These are phyloP conservation scores for Plasmodium vivax DNA, from an alignment of 169 alveolate genomes.

Conservation along the genomic window DNA sequence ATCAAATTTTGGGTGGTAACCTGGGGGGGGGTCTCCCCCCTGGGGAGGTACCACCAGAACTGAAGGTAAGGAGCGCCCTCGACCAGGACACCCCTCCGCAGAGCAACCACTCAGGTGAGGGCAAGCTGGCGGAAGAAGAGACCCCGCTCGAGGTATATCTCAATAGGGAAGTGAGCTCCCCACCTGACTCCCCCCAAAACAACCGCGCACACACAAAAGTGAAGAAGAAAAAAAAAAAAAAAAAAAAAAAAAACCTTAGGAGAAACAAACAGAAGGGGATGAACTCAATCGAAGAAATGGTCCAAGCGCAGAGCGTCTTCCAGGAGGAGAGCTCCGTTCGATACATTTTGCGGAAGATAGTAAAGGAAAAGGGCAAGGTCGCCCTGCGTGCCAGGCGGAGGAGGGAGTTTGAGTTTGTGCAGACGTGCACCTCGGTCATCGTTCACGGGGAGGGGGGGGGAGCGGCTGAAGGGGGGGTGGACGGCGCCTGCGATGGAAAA, in stretches of 20 bases:
- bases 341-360: slow-evolving; percentile 14
- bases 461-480: background rate
- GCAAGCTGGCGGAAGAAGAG: background rate
- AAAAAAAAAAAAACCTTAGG: slow-evolving; percentile 13
- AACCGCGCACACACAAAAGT: background rate
- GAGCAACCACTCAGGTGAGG: background rate
- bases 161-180: background rate
- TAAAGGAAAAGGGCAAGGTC: slow-evolving; percentile 25
- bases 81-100: background rate
- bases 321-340: background rate
- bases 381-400: background rate
- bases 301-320: background rate
- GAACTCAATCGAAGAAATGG: background rate
- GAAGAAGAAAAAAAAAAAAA: slow-evolving; percentile 11
- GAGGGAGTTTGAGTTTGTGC: slow-evolving; percentile 41
- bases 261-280: background rate
- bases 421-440: slow-evolving; percentile 41
- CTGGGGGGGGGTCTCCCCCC: background rate
- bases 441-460: background rate
- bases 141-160: background rate
- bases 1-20: background rate
- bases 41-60: background rate
- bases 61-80: background rate
- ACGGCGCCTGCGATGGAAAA: background rate
- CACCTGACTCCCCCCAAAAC: background rate